Conservation (phyloP, 2,329 filamentous ascomycete genomes). For the Cladophialophora yegresii region DNA sequence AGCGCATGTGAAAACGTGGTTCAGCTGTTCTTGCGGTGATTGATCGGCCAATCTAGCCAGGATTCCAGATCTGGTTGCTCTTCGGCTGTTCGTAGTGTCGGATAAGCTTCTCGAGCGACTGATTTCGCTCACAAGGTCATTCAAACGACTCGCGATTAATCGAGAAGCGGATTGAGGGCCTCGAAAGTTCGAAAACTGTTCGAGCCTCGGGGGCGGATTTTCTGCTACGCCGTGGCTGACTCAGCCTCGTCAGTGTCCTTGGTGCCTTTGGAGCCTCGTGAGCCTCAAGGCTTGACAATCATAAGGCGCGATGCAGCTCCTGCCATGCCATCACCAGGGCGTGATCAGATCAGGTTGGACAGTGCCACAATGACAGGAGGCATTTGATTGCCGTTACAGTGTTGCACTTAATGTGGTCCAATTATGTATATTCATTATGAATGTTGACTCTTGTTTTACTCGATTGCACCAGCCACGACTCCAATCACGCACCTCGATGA, state of each 20-base stretch:
- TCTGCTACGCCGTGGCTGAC: background rate
- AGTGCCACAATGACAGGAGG: background rate
- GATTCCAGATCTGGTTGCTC: background rate
- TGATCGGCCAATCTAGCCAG: background rate
- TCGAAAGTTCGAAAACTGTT: background rate
- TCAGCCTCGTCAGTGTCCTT: background rate
- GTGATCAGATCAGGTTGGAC: background rate
- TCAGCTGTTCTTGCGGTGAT: background rate
- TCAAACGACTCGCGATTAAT: too few relatives aligned
- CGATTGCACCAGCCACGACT: background rate
- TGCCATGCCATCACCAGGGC: background rate
- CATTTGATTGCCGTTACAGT: background rate
- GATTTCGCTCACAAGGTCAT: background rate
- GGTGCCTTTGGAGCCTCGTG: too few relatives aligned
- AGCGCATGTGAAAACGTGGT: conserved; percentile 9
- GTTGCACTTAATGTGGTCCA: background rate
- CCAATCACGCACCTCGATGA: background rate
- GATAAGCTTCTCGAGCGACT: background rate
- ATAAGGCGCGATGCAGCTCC: background rate
- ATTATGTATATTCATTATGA: background rate
- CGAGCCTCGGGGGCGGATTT: background rate
- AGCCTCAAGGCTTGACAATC: background rate
- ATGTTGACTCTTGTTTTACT: background rate
- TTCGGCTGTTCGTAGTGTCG: conserved; percentile 1
- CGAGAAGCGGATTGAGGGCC: too few relatives aligned